A percentile compares a stretch with the other conserved stretches of the same genome.
phyloP scores from a whole-genome alignment of 306 rosid genomes.

The Vigna radiata region DNA sequence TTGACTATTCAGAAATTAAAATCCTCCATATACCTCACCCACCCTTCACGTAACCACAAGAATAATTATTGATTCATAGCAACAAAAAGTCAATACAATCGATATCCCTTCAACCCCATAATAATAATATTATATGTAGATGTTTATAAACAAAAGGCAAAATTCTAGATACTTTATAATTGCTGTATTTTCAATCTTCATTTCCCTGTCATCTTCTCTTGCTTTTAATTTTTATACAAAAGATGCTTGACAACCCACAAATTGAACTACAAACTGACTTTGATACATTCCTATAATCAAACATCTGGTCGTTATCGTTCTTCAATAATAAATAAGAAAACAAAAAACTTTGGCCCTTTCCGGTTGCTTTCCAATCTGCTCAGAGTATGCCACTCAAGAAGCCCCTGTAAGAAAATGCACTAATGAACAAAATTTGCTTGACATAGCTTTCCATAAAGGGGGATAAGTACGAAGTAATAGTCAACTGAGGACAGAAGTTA shows the following conservation, averaged over 20 bases:
- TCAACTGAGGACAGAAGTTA: conserved; percentile 12
- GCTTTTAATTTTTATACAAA: neutral
- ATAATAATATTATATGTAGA: conserved; percentile 5
- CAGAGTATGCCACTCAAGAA: conserved; percentile 63
- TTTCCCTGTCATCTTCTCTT: conserved; percentile 8
- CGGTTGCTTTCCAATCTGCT: conserved; percentile 30
- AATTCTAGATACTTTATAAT: conserved; percentile 11
- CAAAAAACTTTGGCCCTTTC: neutral
- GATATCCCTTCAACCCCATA: conserved; percentile 25
- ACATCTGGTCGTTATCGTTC: neutral
- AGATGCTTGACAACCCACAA: conserved; percentile 18
- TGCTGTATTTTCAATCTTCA: neutral
- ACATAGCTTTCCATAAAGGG: neutral
- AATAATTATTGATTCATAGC: neutral
- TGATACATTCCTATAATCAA: conserved; percentile 15
- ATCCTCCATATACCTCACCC: neutral
- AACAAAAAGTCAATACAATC: conserved; percentile 6
- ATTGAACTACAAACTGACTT: conserved; percentile 27
- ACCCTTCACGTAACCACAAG: conserved; percentile 20
- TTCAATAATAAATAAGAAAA: neutral
- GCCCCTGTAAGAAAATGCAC: conserved; percentile 58
- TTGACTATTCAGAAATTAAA: neutral
- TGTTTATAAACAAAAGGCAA: conserved; percentile 11
- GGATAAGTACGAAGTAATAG: neutral
- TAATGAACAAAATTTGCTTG: conserved; percentile 2